A percentile compares a stretch with the other conserved stretches of the same genome.
Conservation (phyloP, 176 grass and related monocot genomes). For the Ensete glaucum region DNA sequence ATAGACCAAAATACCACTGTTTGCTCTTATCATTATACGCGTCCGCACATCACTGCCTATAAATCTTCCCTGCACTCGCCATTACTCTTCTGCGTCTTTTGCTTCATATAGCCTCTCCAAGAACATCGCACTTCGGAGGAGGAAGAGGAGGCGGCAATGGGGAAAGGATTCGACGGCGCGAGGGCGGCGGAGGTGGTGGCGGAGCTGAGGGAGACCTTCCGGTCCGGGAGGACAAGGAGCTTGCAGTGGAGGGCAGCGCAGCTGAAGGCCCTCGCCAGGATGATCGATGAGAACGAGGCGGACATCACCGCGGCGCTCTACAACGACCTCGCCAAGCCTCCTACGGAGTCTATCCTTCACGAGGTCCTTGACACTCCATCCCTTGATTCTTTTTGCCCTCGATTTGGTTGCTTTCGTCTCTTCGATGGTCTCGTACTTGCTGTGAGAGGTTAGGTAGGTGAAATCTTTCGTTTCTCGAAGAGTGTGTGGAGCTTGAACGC, state of each 20-base stretch:
- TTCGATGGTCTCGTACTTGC: not conserved
- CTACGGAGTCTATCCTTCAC: slow-evolving; percentile 60
- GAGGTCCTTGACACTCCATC: slow-evolving; percentile 34
- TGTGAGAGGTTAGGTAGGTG: too few species aligned
- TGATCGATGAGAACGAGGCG: slow-evolving; percentile 67
- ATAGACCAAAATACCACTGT: too few species aligned
- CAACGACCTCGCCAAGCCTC: slow-evolving; percentile 71
- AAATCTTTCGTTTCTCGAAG: too few species aligned
- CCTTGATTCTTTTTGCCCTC: too few species aligned
- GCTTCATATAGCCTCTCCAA: too few species aligned
- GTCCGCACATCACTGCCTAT: too few species aligned
- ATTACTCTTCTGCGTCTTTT: too few species aligned
- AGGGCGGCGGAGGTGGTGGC: slow-evolving; percentile 28
- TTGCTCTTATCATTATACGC: too few species aligned
- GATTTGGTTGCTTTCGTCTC: not conserved
- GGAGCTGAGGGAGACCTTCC: slow-evolving; percentile 42
- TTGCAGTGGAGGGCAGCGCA: slow-evolving; percentile 63
- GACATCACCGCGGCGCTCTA: slow-evolving; percentile 60
- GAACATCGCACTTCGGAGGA: too few species aligned
- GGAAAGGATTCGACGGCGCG: slow-evolving; percentile 4
- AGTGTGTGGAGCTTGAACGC: too few species aligned
- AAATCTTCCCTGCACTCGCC: too few species aligned
- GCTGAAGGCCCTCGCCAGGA: slow-evolving; percentile 34
- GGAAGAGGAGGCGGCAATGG: not conserved
- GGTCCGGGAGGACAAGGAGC: slow-evolving; percentile 44